Evolutionary conservation across 2,329 filamentous ascomycete species (phyloP), one percentile per base, ranked within the genome.

Genomic region (Zasmidium citrigriseum): DNA sequence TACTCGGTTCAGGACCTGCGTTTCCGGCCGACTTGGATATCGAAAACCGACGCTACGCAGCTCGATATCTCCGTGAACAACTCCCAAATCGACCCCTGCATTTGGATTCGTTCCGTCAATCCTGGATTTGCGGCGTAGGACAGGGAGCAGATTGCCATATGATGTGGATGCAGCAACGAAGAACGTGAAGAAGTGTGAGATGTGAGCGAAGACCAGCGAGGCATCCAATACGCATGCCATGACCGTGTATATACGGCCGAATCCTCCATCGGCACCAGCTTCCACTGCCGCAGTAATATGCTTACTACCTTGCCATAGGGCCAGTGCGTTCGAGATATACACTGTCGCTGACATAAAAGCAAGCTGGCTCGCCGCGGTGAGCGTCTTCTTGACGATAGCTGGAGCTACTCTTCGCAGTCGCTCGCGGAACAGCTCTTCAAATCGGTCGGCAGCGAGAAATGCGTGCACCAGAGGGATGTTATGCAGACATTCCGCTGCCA

Each of bases 391-490:
- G 27, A 29, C 14, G 7, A 29, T 14, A 29, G 27, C 27, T 7
- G 27, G 27, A 29, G 27, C 27, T 29, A 29, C 27, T 29, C 14
- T 29, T 29, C 14, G 27, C 27, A 14, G 12, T 5, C 14, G 22
- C 24, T 24, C 4, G 4, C 11, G 22, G 10, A 50, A 75, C 5
- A 80, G 66, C 45, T 69, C 69, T 12, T 72, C 70, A n/a, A 73
- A 73, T 52, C 78, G 73, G 23, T 76, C 77, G 61, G 80, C 81
- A 1, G 79, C 79, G 58, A 81, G 79, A 4, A 81, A 77, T 18
- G 80, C 75, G 51, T 77, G 77, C 1, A 81, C 76, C 10, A 77
- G 75, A 45, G 73, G 68, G 75, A 66, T 1, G 75, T 73, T 45
- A 72, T 66, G 46, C 75, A 75, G 4, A 76, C 73, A 27, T 74